A percentile compares a stretch with the other conserved stretches of the same genome.
Evolutionary conservation across 176 grass and related monocot species (phyloP).

Genomic region (Triticum dicoccoides): DNA sequence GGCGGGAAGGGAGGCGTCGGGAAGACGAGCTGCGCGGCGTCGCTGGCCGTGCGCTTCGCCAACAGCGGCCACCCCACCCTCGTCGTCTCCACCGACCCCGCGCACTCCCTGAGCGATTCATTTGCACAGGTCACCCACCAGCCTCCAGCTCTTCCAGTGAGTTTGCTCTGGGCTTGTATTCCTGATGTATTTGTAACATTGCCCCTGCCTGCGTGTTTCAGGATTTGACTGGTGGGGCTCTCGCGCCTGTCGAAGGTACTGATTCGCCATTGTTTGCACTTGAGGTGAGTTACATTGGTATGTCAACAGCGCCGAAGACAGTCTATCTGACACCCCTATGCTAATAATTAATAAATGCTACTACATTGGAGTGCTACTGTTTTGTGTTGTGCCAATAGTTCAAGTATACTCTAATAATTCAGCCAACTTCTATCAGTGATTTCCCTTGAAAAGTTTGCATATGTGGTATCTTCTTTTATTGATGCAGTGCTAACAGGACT

Average conservation of each 20-base stretch:
- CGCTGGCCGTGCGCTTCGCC: conserved; percentile 85
- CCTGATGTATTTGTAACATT: neutral
- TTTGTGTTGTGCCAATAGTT: neutral
- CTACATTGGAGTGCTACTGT: neutral
- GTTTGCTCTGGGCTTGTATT: neutral
- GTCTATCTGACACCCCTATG: neutral
- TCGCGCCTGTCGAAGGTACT: conserved; percentile 71
- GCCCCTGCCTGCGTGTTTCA: conserved; percentile 1
- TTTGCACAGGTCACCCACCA: conserved; percentile 52
- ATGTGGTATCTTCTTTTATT: neutral
- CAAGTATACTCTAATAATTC: neutral
- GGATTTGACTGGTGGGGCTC: conserved; percentile 83
- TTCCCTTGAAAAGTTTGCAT: neutral
- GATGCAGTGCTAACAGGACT: neutral
- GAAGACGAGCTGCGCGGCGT: conserved; percentile 88
- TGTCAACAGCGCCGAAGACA: neutral
- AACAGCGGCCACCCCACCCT: conserved; percentile 87
- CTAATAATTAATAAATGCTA: neutral
- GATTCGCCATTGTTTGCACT: conserved; percentile 77
- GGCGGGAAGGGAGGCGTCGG: conserved; percentile 88
- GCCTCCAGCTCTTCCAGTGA: neutral
- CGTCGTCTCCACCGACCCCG: conserved; percentile 84
- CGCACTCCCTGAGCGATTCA: conserved; percentile 89
- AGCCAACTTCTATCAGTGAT: neutral
- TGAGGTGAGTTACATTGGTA: conserved; percentile 56